Evolutionary conservation across 768 basidiomycete species (phyloP).

Genomic region (Suillus ampliporus): DNA sequence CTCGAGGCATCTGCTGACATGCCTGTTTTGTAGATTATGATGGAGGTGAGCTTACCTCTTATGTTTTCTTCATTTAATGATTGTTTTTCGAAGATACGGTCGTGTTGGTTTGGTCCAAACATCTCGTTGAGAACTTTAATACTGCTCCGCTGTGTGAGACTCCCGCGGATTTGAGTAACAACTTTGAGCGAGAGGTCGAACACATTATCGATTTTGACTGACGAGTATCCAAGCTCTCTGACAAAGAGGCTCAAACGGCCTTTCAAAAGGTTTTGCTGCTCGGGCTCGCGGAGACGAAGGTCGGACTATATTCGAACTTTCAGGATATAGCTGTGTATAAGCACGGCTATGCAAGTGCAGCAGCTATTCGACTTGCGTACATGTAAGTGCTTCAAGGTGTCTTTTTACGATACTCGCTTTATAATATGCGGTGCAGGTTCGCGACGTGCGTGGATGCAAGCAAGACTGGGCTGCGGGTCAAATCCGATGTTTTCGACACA

Average conservation of each 20-base stretch:
- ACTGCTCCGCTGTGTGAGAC: constrained; percentile 48
- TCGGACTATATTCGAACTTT: constrained; percentile 65
- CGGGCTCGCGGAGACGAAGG: constrained; percentile 54
- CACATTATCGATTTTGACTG: constrained; percentile 50
- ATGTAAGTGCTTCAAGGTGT: constrained; percentile 52
- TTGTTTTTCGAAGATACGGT: constrained; percentile 50
- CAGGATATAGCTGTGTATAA: constrained; percentile 61
- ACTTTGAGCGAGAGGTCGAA: constrained; percentile 61
- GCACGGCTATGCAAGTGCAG: constrained; percentile 51
- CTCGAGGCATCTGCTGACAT: not conserved
- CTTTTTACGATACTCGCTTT: not conserved
- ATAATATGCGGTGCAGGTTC: constrained; percentile 50
- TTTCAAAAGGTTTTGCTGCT: constrained; percentile 55
- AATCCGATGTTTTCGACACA: constrained; percentile 40
- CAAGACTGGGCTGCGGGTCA: constrained; percentile 69
- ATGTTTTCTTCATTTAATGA: not conserved
- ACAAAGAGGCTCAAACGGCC: constrained; percentile 39
- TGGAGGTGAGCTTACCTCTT: constrained; percentile 55
- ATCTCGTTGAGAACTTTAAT: constrained; percentile 55
- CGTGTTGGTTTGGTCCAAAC: constrained; percentile 50
- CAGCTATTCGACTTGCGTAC: constrained; percentile 62
- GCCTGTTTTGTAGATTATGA: constrained; percentile 60
- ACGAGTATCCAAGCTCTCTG: constrained; percentile 29
- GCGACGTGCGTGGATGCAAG: constrained; percentile 68
- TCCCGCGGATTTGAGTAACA: constrained; percentile 47